phyloP scores from a whole-genome alignment of 805 yeast species.

The Yamadazyma philogaea region DNA sequence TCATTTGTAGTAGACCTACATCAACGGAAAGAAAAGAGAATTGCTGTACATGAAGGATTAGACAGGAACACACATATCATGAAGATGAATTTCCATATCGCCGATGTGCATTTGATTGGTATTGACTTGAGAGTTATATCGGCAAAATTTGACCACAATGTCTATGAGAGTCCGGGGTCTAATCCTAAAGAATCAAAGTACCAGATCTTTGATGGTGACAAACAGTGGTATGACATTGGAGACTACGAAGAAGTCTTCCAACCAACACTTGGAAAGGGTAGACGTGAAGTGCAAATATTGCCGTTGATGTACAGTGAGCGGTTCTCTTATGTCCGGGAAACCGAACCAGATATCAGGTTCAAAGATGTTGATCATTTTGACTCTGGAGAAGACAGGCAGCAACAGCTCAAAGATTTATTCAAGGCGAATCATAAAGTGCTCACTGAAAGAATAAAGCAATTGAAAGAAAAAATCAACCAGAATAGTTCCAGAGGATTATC shows the following conservation, averaged over 20 bases:
- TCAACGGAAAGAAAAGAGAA: constrained; percentile 37
- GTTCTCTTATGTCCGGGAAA: constrained; percentile 66
- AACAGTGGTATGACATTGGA: constrained; percentile 57
- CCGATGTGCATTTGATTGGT: constrained; percentile 54
- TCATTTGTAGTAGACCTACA: constrained; percentile 39
- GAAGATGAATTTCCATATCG: constrained; percentile 61
- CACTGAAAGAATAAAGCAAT: constrained; percentile 24
- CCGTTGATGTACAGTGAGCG: constrained; percentile 69
- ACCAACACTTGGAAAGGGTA: constrained; percentile 32
- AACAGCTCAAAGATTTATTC: constrained; percentile 24
- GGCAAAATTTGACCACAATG: constrained; percentile 40
- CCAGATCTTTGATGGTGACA: constrained; percentile 49
- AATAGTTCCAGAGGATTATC: constrained; percentile 10
- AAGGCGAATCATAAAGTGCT: constrained; percentile 27
- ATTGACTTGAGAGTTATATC: constrained; percentile 61
- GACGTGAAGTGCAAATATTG: constrained; percentile 45
- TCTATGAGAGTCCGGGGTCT: constrained; percentile 16
- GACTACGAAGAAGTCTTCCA: constrained; percentile 60
- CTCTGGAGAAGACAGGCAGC: constrained; percentile 30
- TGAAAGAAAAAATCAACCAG: constrained; percentile 18
- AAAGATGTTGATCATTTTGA: constrained; percentile 20
- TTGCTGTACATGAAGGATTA: constrained; percentile 41
- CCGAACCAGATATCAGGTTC: constrained; percentile 23
- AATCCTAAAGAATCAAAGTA: constrained; percentile 6
- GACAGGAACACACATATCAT: constrained; percentile 46